These are phyloP conservation scores for Keqinozyma sinolaborantium DNA, from an alignment of 1,139 yeast genomes.

Conservation along the genomic window DNA sequence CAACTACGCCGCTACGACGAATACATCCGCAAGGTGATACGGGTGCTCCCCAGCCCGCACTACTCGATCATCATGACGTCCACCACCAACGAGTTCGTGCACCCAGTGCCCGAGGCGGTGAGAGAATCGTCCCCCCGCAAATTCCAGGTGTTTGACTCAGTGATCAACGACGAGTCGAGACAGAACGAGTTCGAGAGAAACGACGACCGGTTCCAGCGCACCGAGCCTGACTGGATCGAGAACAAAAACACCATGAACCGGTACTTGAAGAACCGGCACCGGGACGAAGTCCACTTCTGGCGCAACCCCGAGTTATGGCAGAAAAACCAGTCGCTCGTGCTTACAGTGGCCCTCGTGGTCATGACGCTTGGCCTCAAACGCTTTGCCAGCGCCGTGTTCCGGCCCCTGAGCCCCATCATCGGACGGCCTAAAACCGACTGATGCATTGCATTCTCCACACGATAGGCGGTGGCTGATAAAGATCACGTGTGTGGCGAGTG, in stretches of 20 bases:
- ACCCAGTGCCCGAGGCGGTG: conserved; percentile 29
- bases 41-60: conserved; percentile 69
- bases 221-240: conserved; percentile 30
- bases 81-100: conserved; percentile 17
- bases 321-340: conserved; percentile 35
- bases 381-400: background rate
- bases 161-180: conserved; percentile 44
- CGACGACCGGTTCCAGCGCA: conserved; percentile 28
- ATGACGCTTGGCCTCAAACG: conserved; percentile 9
- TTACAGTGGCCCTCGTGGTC: conserved; percentile 19
- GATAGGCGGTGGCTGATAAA: too few species aligned
- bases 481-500: too few species aligned
- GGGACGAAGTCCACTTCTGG: conserved; percentile 36
- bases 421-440: background rate
- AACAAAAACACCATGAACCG: conserved; percentile 30
- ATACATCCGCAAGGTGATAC: conserved; percentile 45
- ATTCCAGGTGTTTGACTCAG: conserved; percentile 44
- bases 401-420: conserved; percentile 1
- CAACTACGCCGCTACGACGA: conserved; percentile 45
- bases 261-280: conserved; percentile 27
- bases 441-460: background rate
- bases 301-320: conserved; percentile 33
- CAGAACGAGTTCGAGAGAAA: conserved; percentile 55
- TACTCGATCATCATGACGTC: conserved; percentile 51
- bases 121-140: conserved; percentile 26